phyloP scores from a whole-genome alignment of 163 green algal genomes.

The Coccomyxa subellipsoidea region DNA sequence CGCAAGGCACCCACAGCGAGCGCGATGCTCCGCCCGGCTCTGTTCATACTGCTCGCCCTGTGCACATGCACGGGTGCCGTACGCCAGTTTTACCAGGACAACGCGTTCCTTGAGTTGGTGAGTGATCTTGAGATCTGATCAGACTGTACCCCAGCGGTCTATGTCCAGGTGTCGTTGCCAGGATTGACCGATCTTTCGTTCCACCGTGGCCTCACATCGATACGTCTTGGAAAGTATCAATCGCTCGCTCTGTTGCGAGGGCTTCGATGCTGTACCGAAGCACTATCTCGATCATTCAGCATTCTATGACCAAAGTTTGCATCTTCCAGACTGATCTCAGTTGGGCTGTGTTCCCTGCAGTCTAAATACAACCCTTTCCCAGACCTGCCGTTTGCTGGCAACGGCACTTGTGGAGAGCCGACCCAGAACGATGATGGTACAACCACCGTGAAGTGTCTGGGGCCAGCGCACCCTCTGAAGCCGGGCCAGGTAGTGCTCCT shows the following conservation, averaged over 20 bases:
- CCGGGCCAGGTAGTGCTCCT: not conserved
- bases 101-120: not conserved
- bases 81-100: not conserved
- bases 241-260: too few relatives aligned
- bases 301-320: too few relatives aligned
- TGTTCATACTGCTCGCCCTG: not conserved
- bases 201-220: not conserved
- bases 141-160: too few relatives aligned
- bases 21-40: not conserved
- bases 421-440: not conserved
- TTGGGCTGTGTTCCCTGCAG: not conserved
- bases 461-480: not conserved
- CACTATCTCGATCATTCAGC: too few relatives aligned
- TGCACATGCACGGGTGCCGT: not conserved
- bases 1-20: too few relatives aligned
- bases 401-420: not conserved
- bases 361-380: constrained; percentile 2
- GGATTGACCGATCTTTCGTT: not conserved
- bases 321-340: too few relatives aligned
- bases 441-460: constrained; percentile 2
- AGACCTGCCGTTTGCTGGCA: constrained; percentile 1
- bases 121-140: not conserved
- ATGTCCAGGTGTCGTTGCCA: too few relatives aligned
- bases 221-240: not conserved
- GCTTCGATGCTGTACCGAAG: too few relatives aligned